These are phyloP conservation scores for Nidula microcarpa DNA, from an alignment of 768 basidiomycete species.

Conservation along the genomic window DNA sequence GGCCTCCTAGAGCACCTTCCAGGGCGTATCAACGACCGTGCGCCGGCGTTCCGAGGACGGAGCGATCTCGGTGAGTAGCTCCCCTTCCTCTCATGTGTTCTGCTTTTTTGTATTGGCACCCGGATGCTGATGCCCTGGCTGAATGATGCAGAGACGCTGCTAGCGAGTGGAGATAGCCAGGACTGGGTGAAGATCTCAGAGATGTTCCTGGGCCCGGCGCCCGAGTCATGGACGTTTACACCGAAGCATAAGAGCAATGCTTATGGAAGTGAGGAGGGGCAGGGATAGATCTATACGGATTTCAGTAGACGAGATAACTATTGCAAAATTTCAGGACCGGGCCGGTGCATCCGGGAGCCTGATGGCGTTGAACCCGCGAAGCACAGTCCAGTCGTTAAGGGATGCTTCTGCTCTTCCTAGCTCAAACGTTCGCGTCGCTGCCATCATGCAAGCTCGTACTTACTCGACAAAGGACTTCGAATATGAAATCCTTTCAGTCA, in stretches of 20 bases:
- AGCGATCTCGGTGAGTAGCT: constrained; percentile 73
- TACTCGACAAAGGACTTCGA: too few species aligned
- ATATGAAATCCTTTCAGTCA: too few species aligned
- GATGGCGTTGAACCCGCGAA: neutral
- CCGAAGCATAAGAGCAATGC: constrained; percentile 96
- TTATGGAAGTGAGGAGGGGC: constrained; percentile 60
- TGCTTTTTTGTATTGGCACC: too few species aligned
- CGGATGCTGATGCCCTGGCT: too few species aligned
- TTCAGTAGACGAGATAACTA: too few species aligned
- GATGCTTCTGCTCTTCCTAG: too few species aligned
- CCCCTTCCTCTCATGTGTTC: neutral
- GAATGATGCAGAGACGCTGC: constrained; percentile 62
- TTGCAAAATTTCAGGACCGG: too few species aligned
- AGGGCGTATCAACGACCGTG: constrained; percentile 82
- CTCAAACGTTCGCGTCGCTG: too few species aligned
- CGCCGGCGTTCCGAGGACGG: constrained; percentile 83
- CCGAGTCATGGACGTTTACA: constrained; percentile 79
- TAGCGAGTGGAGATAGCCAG: constrained; percentile 72
- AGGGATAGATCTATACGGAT: constrained; percentile 24
- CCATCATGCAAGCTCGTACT: too few species aligned
- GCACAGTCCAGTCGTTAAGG: neutral
- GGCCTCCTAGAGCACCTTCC: constrained; percentile 86
- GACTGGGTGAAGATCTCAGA: constrained; percentile 95
- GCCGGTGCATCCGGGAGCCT: too few species aligned
- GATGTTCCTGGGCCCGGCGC: constrained; percentile 90